Percentiles rank a stretch among this genome's conserved stretches.
Evolutionary conservation across 208 protist genomes (phyloP).

Genomic region (Leishmania mexicana): DNA sequence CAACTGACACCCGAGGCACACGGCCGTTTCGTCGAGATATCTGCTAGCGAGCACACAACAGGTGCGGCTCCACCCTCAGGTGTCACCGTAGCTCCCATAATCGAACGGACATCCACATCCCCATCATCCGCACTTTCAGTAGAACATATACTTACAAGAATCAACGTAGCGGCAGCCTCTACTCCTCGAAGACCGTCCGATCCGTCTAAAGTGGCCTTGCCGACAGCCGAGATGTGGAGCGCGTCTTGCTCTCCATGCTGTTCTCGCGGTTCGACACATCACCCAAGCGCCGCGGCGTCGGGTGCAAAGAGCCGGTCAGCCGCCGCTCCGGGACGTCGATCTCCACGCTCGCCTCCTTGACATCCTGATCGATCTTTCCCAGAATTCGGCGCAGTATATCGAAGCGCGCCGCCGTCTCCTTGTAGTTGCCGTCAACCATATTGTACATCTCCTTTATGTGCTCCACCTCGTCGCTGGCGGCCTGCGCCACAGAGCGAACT

Average conservation of each 20-base stretch:
- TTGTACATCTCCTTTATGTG: constrained; percentile 39
- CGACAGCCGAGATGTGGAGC: neutral
- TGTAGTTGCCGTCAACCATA: constrained; percentile 36
- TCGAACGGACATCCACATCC: too few species aligned
- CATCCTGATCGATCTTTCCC: constrained; percentile 55
- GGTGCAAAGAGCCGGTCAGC: neutral
- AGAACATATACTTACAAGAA: neutral
- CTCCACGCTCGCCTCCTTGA: constrained; percentile 47
- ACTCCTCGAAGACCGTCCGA: neutral
- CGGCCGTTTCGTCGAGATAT: too few species aligned
- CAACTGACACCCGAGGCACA: too few species aligned
- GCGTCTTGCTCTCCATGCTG: neutral
- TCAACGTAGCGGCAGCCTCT: neutral
- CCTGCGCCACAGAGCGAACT: constrained; percentile 24
- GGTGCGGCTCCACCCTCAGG: too few species aligned
- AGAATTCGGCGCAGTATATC: constrained; percentile 42
- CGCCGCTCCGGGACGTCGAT: constrained; percentile 26
- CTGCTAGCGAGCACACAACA: too few species aligned
- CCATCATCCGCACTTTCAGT: too few species aligned
- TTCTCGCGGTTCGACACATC: constrained; percentile 33
- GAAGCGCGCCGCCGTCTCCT: constrained; percentile 38
- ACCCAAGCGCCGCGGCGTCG: constrained; percentile 7
- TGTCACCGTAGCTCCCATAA: too few species aligned
- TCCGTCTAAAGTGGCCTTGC: neutral
- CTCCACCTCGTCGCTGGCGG: constrained; percentile 29